Evolutionary conservation across 495 filamentous ascomycete genomes (phyloP).

Genomic region (Penicillium lagena): DNA sequence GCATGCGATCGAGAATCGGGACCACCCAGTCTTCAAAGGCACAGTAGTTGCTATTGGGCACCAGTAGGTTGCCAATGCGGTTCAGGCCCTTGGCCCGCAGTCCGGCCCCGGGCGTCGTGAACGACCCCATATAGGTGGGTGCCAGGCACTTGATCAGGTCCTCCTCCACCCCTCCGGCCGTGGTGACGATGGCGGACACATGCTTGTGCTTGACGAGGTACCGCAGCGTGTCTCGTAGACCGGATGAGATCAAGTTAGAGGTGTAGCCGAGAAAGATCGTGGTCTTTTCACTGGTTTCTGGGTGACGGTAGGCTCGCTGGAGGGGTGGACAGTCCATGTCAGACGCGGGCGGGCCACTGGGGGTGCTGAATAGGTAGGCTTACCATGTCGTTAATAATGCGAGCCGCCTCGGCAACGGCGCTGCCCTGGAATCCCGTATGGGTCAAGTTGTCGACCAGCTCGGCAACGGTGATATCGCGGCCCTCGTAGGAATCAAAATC

Average conservation of each 20-base stretch:
- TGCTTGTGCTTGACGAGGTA: conserved; percentile 89
- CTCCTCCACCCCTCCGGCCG: conserved; percentile 95
- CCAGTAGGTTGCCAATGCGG: conserved; percentile 91
- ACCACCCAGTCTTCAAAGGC: conserved; percentile 96
- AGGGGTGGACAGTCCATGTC: background rate
- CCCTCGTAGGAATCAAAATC: conserved; percentile 80
- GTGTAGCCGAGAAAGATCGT: conserved; percentile 98
- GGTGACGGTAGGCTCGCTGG: conserved; percentile 69
- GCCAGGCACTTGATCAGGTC: conserved; percentile 97
- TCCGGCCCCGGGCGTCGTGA: conserved; percentile 64
- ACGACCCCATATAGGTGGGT: conserved; percentile 85
- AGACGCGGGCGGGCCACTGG: too few relatives aligned
- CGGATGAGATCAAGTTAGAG: conserved; percentile 93
- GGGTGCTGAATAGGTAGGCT: conserved; percentile 4
- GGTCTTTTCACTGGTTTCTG: conserved; percentile 63
- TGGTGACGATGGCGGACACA: conserved; percentile 87
- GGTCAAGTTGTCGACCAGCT: conserved; percentile 75
- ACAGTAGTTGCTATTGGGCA: conserved; percentile 95
- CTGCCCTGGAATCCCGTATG: conserved; percentile 90
- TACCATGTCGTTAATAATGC: conserved; percentile 95
- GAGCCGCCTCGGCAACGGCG: conserved; percentile 73
- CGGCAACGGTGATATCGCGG: conserved; percentile 72
- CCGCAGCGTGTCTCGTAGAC: conserved; percentile 82
- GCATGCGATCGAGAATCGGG: conserved; percentile 84
- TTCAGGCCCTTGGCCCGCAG: conserved; percentile 82